Evolutionary conservation across 352 stramenopile genomes (phyloP).

Genomic region (Phytophthora sp.): DNA sequence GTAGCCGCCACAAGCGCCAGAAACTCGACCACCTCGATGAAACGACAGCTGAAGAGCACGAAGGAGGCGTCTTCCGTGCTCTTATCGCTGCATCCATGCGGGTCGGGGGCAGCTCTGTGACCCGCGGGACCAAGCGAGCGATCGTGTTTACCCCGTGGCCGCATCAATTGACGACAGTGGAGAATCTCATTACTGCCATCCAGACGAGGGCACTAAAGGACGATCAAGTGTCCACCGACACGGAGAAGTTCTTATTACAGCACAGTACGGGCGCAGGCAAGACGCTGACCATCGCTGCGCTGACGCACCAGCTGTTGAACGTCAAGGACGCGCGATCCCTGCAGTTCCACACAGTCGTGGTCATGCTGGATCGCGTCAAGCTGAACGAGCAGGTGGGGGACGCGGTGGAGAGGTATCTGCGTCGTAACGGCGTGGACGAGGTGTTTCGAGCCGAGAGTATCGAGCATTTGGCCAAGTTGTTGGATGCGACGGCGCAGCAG

Average conservation of each 20-base stretch:
- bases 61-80: constrained; percentile 19
- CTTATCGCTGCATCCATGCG: constrained; percentile 65
- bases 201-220: constrained; percentile 28
- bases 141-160: constrained; percentile 62
- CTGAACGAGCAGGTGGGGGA: constrained; percentile 82
- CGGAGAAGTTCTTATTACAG: constrained; percentile 71
- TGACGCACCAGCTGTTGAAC: constrained; percentile 75
- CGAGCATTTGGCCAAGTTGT: constrained; percentile 64
- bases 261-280: constrained; percentile 87
- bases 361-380: constrained; percentile 85
- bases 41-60: constrained; percentile 21
- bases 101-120: constrained; percentile 45
- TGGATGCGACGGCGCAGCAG: constrained; percentile 38
- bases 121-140: constrained; percentile 30
- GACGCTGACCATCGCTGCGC: constrained; percentile 75
- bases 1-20: constrained; percentile 15
- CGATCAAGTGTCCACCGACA: constrained; percentile 4
- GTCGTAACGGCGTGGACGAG: constrained; percentile 72
- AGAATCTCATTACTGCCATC: constrained; percentile 58
- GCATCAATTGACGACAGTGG: constrained; percentile 67
- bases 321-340: constrained; percentile 41
- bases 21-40: constrained; percentile 17
- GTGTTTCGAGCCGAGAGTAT: constrained; percentile 80
- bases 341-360: constrained; percentile 79
- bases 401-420: constrained; percentile 72